Evolutionary conservation across 164 flowering plant genomes (phyloP), one percentile per base, ranked within the genome.

Genomic region (Nymphaea thermarum): DNA sequence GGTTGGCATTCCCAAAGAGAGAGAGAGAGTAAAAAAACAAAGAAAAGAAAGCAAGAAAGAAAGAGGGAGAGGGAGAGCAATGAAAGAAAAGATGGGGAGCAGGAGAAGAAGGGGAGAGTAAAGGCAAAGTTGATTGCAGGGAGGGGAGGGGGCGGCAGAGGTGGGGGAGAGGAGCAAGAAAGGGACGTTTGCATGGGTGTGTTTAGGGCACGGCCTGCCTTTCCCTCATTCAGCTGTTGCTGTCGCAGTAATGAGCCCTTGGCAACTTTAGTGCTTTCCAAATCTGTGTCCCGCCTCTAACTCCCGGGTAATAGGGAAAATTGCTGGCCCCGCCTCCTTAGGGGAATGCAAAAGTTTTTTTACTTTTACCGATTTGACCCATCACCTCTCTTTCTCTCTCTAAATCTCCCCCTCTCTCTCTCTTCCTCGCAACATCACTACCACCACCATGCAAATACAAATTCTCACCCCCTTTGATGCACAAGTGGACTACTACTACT

Each of bases 101-200:
- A 5, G 3, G 57, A 8, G 8, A 3, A 5, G 57, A 47, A 12
- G 14, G 57, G 14, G 57, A 51, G 57, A 51, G 14, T 47, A 47
- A 8, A 51, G 14, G 57, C 8, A 51, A 51, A 51, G 57, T 10
- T 51, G 57, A 51, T 51, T 51, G 57, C 57, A 51, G 14, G 7
- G 11, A 12, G 69, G 67, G 75, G 73, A 78, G 36, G 79, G 67
- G 78, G 84, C 86, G 84, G 86, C 84, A 82, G 83, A 79, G 77
- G 84, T 81, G 86, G 85, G 86, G 75, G 55, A 43, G 57, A 43
- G 65, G 43, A 68, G 65, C 62, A 7, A 70, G 90, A 84, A 82
- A 82, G 77, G 82, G 90, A 84, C 90, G 85, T 82, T 75, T 86
- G 87, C 87, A 87, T 17, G 64, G 64, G 62, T 14, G 63, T 62